Evolutionary conservation across 2,329 filamentous ascomycete genomes (phyloP), one percentile per base, ranked within the genome.

Genomic region (Paecilomyces formosus): DNA sequence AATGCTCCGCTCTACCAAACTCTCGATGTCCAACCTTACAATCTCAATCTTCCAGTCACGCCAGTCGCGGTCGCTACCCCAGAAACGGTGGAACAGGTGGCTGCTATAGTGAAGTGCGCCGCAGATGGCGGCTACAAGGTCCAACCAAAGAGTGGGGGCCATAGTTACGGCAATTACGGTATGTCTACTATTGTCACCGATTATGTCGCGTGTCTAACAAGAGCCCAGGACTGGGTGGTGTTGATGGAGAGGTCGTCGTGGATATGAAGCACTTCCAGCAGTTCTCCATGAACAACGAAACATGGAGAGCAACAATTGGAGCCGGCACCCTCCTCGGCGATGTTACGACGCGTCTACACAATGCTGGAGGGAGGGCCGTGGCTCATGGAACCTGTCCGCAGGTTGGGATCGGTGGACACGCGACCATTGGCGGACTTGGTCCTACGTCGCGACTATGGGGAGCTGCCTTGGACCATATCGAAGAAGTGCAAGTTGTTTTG

Each of bases 111-210:
- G 13, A 67, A 69, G 50, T 83, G 80, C 58, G 81, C 79, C 1
- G 65, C 66, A 1, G 63, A 74, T 24, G 61, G 68, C 51, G 69
- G 70, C 11, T 68, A 81, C 26, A 79, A 81, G 54, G 78, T 84
- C 2, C 80, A 81, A 51, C 72, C 81, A 2, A 78, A 77, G 60
- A 75, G 76, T 39, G 82, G 82, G 12, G 82, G 82, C 0, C 82
- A 84, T 64, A 80, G 77, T 49, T 84, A 82, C 66, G 82, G 76
- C 0, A 82, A 80, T 45, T 80, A 77, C 57, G 78, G 79, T 60
- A 71, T 71, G 11, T 54, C 24, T 28, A 53, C 52, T 58, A 26
- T 49, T 18, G 33, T 49, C 30, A 2, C 7, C 5, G 11, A 53
- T 31, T 24, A n/a, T 26, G 15, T 18, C 12, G n/a, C 45, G 33